Conservation (phyloP, 2,329 filamentous ascomycete species). For the Pochonia chlamydosporia region DNA sequence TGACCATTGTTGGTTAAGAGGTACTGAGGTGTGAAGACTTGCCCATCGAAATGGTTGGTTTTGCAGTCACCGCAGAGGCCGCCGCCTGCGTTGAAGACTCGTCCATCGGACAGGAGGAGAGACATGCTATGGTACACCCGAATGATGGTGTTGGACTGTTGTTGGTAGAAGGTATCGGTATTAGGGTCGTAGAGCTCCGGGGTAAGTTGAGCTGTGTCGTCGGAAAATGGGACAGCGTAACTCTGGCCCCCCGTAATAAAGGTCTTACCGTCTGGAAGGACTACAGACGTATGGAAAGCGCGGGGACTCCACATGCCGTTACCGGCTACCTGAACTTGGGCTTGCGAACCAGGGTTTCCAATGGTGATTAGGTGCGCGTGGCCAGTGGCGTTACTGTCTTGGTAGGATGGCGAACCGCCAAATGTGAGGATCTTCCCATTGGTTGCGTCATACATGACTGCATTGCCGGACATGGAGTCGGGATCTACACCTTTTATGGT, state of each 20-base stretch:
- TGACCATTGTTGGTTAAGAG: constrained; percentile 41
- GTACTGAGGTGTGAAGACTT: constrained; percentile 52
- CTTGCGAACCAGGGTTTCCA: constrained; percentile 11
- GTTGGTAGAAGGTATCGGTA: constrained; percentile 31
- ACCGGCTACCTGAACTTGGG: constrained; percentile 8
- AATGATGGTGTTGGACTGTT: constrained; percentile 31
- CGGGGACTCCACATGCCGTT: constrained; percentile 30
- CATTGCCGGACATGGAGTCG: constrained; percentile 48
- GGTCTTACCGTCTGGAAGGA: constrained; percentile 42
- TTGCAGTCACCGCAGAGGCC: constrained; percentile 43
- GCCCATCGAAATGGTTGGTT: constrained; percentile 46
- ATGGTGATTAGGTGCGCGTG: constrained; percentile 35
- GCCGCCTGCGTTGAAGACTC: constrained; percentile 44
- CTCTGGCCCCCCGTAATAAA: constrained; percentile 42
- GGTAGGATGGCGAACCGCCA: constrained; percentile 43
- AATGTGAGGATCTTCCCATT: constrained; percentile 49
- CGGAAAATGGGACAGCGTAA: constrained; percentile 36
- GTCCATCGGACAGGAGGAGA: constrained; percentile 43
- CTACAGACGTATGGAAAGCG: constrained; percentile 38
- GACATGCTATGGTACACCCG: constrained; percentile 45
- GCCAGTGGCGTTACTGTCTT: constrained; percentile 32
- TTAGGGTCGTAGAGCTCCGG: constrained; percentile 42
- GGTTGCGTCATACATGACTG: constrained; percentile 54
- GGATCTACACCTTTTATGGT: constrained; percentile 30
- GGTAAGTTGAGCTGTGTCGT: constrained; percentile 31